Conservation (phyloP, 192 early-diverging fungal species). For the Rhizoclosmatium globosum region DNA sequence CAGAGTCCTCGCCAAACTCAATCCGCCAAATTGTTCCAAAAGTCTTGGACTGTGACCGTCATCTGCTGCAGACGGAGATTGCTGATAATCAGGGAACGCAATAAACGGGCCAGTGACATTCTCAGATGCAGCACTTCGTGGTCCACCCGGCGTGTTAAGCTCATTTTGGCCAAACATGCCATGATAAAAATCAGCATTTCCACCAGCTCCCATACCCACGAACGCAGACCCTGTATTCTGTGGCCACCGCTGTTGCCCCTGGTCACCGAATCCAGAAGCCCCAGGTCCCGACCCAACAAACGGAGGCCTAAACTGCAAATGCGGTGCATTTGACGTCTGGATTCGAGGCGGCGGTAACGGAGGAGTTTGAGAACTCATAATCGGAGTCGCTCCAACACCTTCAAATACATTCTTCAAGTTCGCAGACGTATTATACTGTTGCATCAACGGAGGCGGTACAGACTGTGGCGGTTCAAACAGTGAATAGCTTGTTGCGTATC, state of each 20-base stretch:
- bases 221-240: background rate
- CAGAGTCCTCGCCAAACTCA: conserved; percentile 1
- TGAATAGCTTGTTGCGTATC: background rate
- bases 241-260: conserved; percentile 2
- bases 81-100: background rate
- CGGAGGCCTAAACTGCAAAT: background rate
- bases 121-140: conserved; percentile 10
- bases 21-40: conserved; percentile 13
- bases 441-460: background rate
- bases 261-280: background rate
- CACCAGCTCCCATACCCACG: too few relatives aligned
- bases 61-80: background rate
- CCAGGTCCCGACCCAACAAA: background rate
- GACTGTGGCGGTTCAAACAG: conserved; percentile 29
- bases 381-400: background rate
- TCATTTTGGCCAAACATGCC: background rate
- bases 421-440: conserved; percentile 33
- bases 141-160: background rate
- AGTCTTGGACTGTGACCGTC: background rate
- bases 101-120: background rate
- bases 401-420: conserved; percentile 41
- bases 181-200: too few relatives aligned
- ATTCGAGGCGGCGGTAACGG: conserved; percentile 16
- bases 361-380: background rate
- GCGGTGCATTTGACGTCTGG: conserved; percentile 9